Evolutionary conservation across 805 yeast genomes (phyloP).

Genomic region (Candida parachauliodes): DNA sequence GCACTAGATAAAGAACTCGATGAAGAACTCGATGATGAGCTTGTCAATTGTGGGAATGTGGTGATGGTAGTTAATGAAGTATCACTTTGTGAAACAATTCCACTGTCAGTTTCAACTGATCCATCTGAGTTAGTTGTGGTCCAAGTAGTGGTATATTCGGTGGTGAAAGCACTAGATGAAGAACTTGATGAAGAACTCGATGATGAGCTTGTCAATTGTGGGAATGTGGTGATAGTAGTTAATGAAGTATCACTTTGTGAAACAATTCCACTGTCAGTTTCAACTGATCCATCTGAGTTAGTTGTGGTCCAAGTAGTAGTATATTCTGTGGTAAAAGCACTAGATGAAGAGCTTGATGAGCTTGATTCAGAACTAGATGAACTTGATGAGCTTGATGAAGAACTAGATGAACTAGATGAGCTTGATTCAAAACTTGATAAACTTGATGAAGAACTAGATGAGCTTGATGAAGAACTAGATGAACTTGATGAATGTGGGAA

Average conservation of each 20-base stretch:
- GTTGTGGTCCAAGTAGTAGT: slow-evolving; percentile 13
- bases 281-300: slow-evolving; percentile 10
- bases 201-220: too few species aligned
- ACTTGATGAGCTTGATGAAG: slow-evolving; percentile 13
- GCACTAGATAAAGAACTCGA: not conserved
- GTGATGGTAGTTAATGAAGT: slow-evolving; percentile 4
- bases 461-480: slow-evolving; percentile 7
- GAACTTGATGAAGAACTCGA: slow-evolving; percentile 5
- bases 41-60: slow-evolving; percentile 7
- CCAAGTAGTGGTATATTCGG: slow-evolving; percentile 15
- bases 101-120: slow-evolving; percentile 13
- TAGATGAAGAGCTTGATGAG: slow-evolving; percentile 5
- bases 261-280: slow-evolving; percentile 16
- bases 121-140: slow-evolving; percentile 13
- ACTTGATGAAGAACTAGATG: not conserved
- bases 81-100: slow-evolving; percentile 12
- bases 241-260: slow-evolving; percentile 16
- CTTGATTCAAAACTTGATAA: slow-evolving; percentile 8
- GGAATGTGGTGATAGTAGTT: slow-evolving; percentile 13
- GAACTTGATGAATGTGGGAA: slow-evolving; percentile 6
- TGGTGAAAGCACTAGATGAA: slow-evolving; percentile 7
- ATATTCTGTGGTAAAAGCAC: slow-evolving; percentile 11
- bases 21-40: too few species aligned
- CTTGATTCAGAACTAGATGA: slow-evolving; percentile 12
- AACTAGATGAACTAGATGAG: slow-evolving; percentile 12